Evolutionary conservation across 768 basidiomycete genomes (phyloP).

Genomic region (Lentinus tigrinus): DNA sequence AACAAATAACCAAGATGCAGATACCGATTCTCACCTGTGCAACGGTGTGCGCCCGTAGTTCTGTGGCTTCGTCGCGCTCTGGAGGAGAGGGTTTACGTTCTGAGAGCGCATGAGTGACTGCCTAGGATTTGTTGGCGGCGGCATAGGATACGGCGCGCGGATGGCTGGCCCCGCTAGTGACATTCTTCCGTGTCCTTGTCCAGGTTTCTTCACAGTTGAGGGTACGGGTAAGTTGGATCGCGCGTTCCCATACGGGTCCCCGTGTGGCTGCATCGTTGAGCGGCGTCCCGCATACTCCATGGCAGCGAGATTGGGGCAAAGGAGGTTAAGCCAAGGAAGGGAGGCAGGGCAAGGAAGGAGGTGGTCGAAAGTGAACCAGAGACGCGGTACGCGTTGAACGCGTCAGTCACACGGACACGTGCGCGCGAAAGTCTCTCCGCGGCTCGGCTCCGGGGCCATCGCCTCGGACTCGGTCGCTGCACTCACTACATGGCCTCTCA

Average conservation of each 20-base stretch:
- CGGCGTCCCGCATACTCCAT: conserved; percentile 49
- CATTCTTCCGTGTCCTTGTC: conserved; percentile 50
- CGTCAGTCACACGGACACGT: conserved; percentile 19
- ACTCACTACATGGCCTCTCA: neutral
- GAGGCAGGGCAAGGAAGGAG: neutral
- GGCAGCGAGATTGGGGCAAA: neutral
- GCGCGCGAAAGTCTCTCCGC: conserved; percentile 8
- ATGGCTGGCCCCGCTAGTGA: conserved; percentile 77
- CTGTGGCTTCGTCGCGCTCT: conserved; percentile 64
- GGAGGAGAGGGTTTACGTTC: conserved; percentile 63
- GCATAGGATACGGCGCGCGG: conserved; percentile 49
- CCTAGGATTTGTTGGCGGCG: conserved; percentile 51
- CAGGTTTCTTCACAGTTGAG: conserved; percentile 70
- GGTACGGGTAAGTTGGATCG: conserved; percentile 73
- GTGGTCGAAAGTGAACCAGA: conserved; percentile 14
- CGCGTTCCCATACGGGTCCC: conserved; percentile 47
- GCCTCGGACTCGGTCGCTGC: neutral
- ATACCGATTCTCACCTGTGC: conserved; percentile 50
- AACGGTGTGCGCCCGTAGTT: conserved; percentile 70
- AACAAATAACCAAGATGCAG: neutral
- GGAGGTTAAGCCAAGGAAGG: neutral
- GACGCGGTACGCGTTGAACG: conserved; percentile 19
- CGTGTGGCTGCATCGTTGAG: conserved; percentile 55
- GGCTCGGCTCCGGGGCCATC: neutral
- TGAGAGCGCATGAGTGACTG: conserved; percentile 72